Percentiles rank a stretch among this genome's conserved stretches.
These are phyloP conservation scores for Pyrenochaeta sp. DNA, from an alignment of 2,329 filamentous ascomycete species.

Conservation along the genomic window DNA sequence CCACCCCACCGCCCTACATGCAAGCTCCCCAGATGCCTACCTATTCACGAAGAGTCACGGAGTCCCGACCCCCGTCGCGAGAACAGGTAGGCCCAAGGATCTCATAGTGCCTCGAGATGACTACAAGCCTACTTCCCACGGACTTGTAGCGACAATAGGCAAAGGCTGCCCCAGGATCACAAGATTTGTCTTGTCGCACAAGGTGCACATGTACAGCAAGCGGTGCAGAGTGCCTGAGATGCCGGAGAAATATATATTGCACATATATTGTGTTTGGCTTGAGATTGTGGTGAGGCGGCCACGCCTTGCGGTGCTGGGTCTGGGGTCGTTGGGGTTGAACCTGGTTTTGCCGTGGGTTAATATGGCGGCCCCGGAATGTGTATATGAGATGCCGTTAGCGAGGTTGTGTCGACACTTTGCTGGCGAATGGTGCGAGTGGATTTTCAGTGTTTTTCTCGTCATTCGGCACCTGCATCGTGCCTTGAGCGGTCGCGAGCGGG, in stretches of 20 bases:
- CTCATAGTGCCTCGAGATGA: slow-evolving; percentile 10
- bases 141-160: slow-evolving; percentile 6
- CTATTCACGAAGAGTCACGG: slow-evolving; percentile 2
- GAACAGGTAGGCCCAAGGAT: slow-evolving; percentile 5
- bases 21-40: too few species aligned
- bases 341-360: slow-evolving; percentile 20
- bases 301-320: not conserved
- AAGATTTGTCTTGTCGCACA: slow-evolving; percentile 6
- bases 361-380: slow-evolving; percentile 24
- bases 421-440: too few species aligned
- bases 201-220: slow-evolving; percentile 3
- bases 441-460: not conserved
- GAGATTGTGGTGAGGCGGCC: too few species aligned
- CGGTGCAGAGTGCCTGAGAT: not conserved
- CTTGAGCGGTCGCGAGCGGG: too few species aligned
- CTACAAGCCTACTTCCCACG: slow-evolving; percentile 6
- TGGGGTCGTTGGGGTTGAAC: slow-evolving; percentile 9
- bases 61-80: slow-evolving; percentile 1
- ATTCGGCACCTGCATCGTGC: too few species aligned
- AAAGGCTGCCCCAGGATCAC: too few species aligned
- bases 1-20: too few species aligned
- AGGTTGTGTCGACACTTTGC: slow-evolving; percentile 1
- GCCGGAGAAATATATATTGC: slow-evolving; percentile 20
- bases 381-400: slow-evolving; percentile 26
- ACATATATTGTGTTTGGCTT: slow-evolving; percentile 16